Base-by-base conservation (phyloP, 164 flowering plant species). In the Amborella trichopoda region DNA sequence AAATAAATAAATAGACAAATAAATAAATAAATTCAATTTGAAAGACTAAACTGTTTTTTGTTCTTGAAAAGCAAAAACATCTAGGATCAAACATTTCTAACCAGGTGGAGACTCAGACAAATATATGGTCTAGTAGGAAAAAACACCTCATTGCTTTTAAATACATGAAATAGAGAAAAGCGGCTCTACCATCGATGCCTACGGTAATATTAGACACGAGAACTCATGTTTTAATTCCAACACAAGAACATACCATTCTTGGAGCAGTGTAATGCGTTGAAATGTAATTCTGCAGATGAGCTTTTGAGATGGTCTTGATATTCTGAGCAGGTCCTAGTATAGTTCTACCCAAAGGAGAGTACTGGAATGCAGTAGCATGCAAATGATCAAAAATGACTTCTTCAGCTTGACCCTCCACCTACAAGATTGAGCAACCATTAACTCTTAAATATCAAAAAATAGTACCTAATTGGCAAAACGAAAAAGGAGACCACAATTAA, bases 331-430 rank as follows among this genome's bases (percentile, higher is more conserved):
- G 80, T 33, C 99, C 96, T 48, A 93, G 78, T 59, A 93, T 93
- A 22, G 95, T 84, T 65, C 99, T 78, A 19, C 95, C 96, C 44
- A 93, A 53, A 40, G 99, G 94, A 27, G 87, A 68, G 64, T 82
- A 76, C 58, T 93, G 99, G 71, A 87, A 93, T 3, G 99, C 96
- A 55, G 99, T 88, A 36, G 99, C 90, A 60, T 93, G 99, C 72
- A 93, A 64, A 73, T 93, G 99, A 46, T 93, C 99, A 54, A 93
- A 88, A 32, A 93, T 81, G 48, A 93, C 95, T 63, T 93, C 99
- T 59, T 82, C 96, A 4, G 73, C 64, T 55, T 84, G 95, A 13
- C 76, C 76, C 59, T 82, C 94, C 65, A 93, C 94, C 99, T 93
- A 53, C 50, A 64, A 41, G 5, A 27, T 18, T 19, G 45, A n/a